Base-by-base conservation (phyloP, 2,329 filamentous ascomycete genomes). In the Diaporthe australafricana region DNA sequence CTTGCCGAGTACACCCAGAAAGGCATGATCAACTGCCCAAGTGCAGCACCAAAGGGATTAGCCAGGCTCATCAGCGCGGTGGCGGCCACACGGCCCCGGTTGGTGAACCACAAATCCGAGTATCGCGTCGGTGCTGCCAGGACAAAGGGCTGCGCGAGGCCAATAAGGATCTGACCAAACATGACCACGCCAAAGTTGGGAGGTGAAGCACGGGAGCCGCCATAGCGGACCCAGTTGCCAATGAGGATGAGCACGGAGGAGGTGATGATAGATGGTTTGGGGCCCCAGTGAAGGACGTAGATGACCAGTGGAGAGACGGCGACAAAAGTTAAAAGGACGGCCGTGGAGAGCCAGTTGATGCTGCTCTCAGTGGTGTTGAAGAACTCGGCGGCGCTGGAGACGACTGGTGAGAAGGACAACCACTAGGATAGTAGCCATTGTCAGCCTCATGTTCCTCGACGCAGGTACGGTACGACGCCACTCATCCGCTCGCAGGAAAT, bases 81-180 rank as follows among this genome's bases (percentile, higher is more conserved):
- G 22, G 96, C 96, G 68, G 93, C 92, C 16, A 98, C 93, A 69
- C 96, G 90, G 9, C 95, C 96, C 14, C 87, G 85, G 77, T 93
- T 91, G 1, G 94, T 95, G 83, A 98, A 98, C 96, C 96, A 98
- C 72, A 98, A 85, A 80, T 98, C 95, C 69, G 94, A 96, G 82
- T 97, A 99, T 74, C 94, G 87, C 0, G 96, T 96, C 0, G 96
- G 96, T 0, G 96, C 94, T 8, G 93, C 91, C 12, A 98, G 89
- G 16, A 97, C 94, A 80, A 98, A 98, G 0, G 96, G 95, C 80
- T 99, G 96, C 0, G 94, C 91, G 48, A 98, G 87, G 0, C 96
- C 96, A 67, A 93, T 94, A 73, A 99, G 81, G 79, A 98, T 92
- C 84, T 98, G 96, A 5, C 96, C 96, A 76, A 97, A 91, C 92